These are phyloP conservation scores for Hanseniaspora clermontiae DNA, from an alignment of 805 yeast species.

Conservation along the genomic window DNA sequence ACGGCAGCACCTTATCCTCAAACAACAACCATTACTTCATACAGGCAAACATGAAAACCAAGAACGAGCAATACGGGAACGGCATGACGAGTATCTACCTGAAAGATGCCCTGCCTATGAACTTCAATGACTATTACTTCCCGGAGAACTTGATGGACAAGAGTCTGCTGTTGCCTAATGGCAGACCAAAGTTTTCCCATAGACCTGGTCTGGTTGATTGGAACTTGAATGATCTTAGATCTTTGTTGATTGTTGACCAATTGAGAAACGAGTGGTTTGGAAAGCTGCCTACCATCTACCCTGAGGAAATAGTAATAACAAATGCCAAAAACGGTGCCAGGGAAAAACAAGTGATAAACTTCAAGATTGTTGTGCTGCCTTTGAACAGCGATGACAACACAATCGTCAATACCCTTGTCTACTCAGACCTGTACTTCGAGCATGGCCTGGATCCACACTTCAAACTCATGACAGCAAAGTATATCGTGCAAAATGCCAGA, in stretches of 20 bases:
- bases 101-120: conserved; percentile 41
- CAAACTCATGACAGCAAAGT: conserved; percentile 46
- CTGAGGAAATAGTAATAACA: conserved; percentile 6
- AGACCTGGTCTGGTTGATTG: conserved; percentile 49
- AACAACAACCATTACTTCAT: conserved; percentile 2
- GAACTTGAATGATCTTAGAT: conserved; percentile 58
- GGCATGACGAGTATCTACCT: conserved; percentile 23
- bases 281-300: conserved; percentile 31
- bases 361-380: conserved; percentile 42
- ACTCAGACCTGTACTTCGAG: conserved; percentile 55
- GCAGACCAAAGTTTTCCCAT: conserved; percentile 51
- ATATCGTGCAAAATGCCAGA: conserved; percentile 48
- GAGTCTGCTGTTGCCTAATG: conserved; percentile 34
- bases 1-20: background rate
- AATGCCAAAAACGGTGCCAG: conserved; percentile 15
- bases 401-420: conserved; percentile 38
- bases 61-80: background rate
- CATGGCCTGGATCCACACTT: conserved; percentile 44
- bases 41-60: conserved; percentile 6
- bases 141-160: conserved; percentile 37
- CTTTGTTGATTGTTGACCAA: conserved; percentile 43
- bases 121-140: conserved; percentile 44
- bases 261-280: conserved; percentile 45
- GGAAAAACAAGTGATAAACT: conserved; percentile 22
- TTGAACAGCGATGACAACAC: conserved; percentile 37